Percentiles rank a stretch among this genome's conserved stretches.
phyloP scores from a whole-genome alignment of 2,329 filamentous ascomycete genomes.

The Phoma sp. region DNA sequence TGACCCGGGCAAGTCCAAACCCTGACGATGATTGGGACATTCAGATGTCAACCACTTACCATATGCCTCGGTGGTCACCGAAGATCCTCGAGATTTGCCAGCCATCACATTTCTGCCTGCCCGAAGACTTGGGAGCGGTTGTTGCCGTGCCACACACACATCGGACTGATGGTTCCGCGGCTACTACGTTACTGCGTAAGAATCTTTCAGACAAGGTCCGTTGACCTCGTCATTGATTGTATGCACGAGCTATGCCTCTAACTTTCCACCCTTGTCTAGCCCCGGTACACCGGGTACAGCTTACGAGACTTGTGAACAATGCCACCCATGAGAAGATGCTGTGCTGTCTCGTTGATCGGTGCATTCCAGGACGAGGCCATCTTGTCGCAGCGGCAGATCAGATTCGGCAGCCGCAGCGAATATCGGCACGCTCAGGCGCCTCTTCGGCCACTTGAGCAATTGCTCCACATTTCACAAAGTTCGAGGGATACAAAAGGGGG shows the following conservation, averaged over 20 bases:
- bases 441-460: background rate
- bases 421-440: constrained; percentile 1
- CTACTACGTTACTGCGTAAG: background rate
- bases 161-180: background rate
- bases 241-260: background rate
- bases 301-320: background rate
- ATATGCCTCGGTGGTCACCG: too few relatives aligned
- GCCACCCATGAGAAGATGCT: background rate
- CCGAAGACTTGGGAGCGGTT: background rate
- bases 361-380: constrained; percentile 3
- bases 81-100: background rate
- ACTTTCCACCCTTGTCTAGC: too few relatives aligned
- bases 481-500: background rate
- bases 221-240: background rate
- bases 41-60: too few relatives aligned
- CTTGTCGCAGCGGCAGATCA: constrained; percentile 5
- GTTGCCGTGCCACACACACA: background rate
- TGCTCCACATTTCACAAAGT: background rate
- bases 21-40: too few relatives aligned
- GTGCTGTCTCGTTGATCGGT: background rate
- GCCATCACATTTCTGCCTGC: too few relatives aligned
- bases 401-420: background rate
- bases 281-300: too few relatives aligned
- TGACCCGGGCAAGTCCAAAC: too few relatives aligned
- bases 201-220: background rate